Evolutionary conservation across 2,329 filamentous ascomycete species (phyloP), one percentile per base, ranked within the genome.

Genomic region (Calonectria multiphialidica): DNA sequence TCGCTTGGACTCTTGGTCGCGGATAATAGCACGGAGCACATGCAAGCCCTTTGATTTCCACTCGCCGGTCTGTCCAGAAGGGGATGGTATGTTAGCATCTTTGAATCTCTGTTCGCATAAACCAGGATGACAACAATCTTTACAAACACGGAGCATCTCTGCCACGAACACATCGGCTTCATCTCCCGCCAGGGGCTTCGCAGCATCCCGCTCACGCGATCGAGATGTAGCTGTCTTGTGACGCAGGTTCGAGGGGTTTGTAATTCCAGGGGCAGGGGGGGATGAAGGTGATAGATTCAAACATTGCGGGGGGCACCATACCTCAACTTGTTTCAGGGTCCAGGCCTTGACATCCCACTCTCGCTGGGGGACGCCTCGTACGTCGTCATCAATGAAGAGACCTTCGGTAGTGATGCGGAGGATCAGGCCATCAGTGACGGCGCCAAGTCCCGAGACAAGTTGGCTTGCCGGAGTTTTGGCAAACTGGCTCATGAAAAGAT

Each of bases 311-410:
- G 92, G 91, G 82, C 93, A 95, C 91, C 93, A 95, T 87, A 97
- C 93, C 90, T 98, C 97, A 83, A 97, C 92, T 76, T 93, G 87
- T 86, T 98, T 98, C 85, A 99, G 90, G 50, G 95, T 98, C 97
- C 97, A 98, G 30, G 96, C 96, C 84, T 98, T 98, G 81, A 98
- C 92, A 83, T 99, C 97, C 97, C 97, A 99, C 85, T 99, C 97
- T 72, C 97, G 92, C 84, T 98, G 95, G n/a, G 95, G 93, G 18
- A 98, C 95, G 73, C 92, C 92, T 53, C 96, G 92, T 65, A 98
- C 91, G 82, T 98, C 97, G 83, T 99, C 97, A 82, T 99, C 97
- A 81, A 99, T 97, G 85, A 98, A 98, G 66, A 98, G 89, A 21
- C 97, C 97, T 83, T 98, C 96, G 1, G 95, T 98, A 13, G 95